Evolutionary conservation across 2,329 filamentous ascomycete species (phyloP), one percentile per base, ranked within the genome.

Genomic region (Trichoderma koningiopsis): DNA sequence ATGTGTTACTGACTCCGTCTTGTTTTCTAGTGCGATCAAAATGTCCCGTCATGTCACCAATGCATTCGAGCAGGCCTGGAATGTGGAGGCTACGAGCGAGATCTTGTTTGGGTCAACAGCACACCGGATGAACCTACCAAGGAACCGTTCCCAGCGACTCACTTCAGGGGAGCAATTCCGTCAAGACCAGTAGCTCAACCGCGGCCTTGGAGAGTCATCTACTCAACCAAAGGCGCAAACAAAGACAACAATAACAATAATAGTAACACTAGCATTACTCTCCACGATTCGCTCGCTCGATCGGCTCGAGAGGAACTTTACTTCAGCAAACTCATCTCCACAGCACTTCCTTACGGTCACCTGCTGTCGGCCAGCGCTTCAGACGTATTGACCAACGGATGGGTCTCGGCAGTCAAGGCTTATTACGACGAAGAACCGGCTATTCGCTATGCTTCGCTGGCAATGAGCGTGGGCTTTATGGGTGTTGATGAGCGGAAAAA

Each of bases 401-500:
- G 74, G 74, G 72, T 73, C n/a, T 65, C 68, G 5, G 58, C 72
- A 8, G 71, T 71, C 29, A 66, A 70, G 14, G 70, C 72, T 7
- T 71, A 74, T 10, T 75, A 73, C 29, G 59, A 71, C 24, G 71
- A 71, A 29, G 73, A 75, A 27, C 29, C 69, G 13, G 66, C 68
- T 16, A 69, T 73, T 27, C 60, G 71, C 3, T 71, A 69, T 47
- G 71, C 72, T 1, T 57, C 74, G 3, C 24, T 74, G n/a, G 74
- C 74, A 4, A 69, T 75, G 29, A 73, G 73, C 13, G 69, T 72
- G 19, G 72, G 71, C 1, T 73, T 73, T 6, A 61, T 75, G 3
- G 72, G 73, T 2, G 68, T 68, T 10, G 59, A 69, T 53, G 70
- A 71, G 24, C 58, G 70, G 6, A 72, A 74, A 31, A 70, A 61